Evolutionary conservation across 805 yeast genomes (phyloP), one percentile per base, ranked within the genome.

Genomic region (Kodamaea jinghongensis): DNA sequence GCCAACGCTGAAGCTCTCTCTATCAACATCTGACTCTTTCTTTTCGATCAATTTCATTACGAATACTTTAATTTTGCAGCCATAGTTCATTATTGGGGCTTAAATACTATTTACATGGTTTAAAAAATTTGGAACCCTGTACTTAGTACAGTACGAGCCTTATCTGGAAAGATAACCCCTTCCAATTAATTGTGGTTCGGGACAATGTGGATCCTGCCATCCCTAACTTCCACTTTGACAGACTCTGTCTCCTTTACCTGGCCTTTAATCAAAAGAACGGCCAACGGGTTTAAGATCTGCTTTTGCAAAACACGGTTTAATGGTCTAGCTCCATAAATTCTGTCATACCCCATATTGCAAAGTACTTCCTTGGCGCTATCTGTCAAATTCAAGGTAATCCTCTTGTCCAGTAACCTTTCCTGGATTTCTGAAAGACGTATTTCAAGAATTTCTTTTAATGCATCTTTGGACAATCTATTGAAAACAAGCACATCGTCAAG

Each of bases 251-350:
- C 70, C 39, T 47, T 74, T 9, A 91, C 71, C 52, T 85, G 85
- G 3, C 97, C 97, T 55, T 80, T 81, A 46, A 93, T 77, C 70
- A 93, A 58, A 51, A 75, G 67, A 53, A 78, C 72, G 2, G 98
- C 95, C 77, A 93, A 74, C 16, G 97, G 96, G 58, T 90, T 90
- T 61, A 93, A 70, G n/a, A 93, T 58, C 46, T 75, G 66, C 67
- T 83, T 86, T 60, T 89, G 96, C 44, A 91, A 80, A 38, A 89
- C 74, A 53, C 99, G 78, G 70, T 93, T 91, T 60, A 93, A 73
- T 8, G 99, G 99, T 57, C 99, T 78, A 0, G 99, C 99, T 51
- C 99, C 99, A 56, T 91, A 93, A 31, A 82, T 62, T 23, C 87
- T 86, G 56, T 91, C 97, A 59, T 91, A 93, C 3, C 99, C 99